These are phyloP conservation scores for Symbiodinium natans DNA, from an alignment of 73 alveolate genomes.

Conservation along the genomic window DNA sequence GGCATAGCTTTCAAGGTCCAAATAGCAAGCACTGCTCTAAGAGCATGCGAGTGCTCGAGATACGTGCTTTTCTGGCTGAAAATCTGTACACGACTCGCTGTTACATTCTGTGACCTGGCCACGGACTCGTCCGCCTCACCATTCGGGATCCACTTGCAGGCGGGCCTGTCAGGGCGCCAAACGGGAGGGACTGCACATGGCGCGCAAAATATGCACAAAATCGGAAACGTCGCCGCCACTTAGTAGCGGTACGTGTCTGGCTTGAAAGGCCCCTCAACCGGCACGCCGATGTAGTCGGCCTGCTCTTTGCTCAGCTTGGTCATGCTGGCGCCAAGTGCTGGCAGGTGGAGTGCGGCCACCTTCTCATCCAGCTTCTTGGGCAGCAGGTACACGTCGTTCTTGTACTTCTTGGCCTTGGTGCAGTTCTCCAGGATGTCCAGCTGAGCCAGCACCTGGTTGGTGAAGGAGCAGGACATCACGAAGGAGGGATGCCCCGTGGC, in stretches of 20 bases:
- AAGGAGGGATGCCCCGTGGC: slow-evolving; percentile 99
- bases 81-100: background rate
- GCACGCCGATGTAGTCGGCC: slow-evolving; percentile 97
- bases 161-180: background rate
- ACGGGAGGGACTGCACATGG: background rate
- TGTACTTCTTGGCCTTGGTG: slow-evolving; percentile 96
- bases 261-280: slow-evolving; percentile 97
- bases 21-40: background rate
- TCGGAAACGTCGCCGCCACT: background rate
- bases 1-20: background rate
- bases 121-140: background rate
- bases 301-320: slow-evolving; percentile 96
- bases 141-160: background rate
- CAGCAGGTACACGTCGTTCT: slow-evolving; percentile 97
- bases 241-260: slow-evolving; percentile 96
- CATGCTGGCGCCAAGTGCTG: slow-evolving; percentile 97
- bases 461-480: slow-evolving; percentile 98
- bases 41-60: background rate
- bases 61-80: background rate
- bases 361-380: slow-evolving; percentile 97
- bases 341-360: slow-evolving; percentile 98
- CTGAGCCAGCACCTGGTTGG: slow-evolving; percentile 98
- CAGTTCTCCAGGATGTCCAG: slow-evolving; percentile 98
- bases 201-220: background rate
- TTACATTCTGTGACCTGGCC: background rate